phyloP scores from a whole-genome alignment of 441 rosid species.

The Populus trichocarpa region DNA sequence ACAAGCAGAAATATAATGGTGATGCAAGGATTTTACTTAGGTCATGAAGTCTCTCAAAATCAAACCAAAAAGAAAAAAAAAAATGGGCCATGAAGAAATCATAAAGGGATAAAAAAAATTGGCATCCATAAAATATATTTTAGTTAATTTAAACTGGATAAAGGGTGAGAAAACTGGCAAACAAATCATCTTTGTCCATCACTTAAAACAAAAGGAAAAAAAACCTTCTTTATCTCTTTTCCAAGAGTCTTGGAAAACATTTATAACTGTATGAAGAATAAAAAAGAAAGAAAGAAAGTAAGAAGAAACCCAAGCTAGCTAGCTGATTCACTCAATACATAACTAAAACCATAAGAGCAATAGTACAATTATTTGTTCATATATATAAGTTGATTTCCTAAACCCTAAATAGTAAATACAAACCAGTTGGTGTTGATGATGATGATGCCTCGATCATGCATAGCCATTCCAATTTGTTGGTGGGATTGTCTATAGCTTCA shows the following conservation, averaged over 20 bases:
- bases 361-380: background rate
- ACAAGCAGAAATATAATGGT: background rate
- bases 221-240: background rate
- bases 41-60: background rate
- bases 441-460: background rate
- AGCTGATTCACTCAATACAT: background rate
- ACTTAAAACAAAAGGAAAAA: too few relatives aligned
- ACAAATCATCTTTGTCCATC: background rate
- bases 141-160: background rate
- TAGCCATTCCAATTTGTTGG: slow-evolving; percentile 1
- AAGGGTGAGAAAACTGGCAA: background rate
- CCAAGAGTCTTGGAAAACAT: background rate
- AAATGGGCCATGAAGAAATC: background rate
- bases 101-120: background rate
- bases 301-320: background rate
- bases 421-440: slow-evolving; percentile 6
- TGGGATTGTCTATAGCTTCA: background rate
- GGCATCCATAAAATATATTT: background rate
- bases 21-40: background rate
- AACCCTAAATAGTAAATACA: background rate
- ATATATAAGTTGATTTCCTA: background rate
- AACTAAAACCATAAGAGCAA: background rate
- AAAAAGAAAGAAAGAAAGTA: too few relatives aligned
- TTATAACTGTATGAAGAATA: too few relatives aligned
- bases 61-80: background rate